Base-by-base conservation (phyloP, 177 flowering plant species). In the Vitis hybrid region DNA sequence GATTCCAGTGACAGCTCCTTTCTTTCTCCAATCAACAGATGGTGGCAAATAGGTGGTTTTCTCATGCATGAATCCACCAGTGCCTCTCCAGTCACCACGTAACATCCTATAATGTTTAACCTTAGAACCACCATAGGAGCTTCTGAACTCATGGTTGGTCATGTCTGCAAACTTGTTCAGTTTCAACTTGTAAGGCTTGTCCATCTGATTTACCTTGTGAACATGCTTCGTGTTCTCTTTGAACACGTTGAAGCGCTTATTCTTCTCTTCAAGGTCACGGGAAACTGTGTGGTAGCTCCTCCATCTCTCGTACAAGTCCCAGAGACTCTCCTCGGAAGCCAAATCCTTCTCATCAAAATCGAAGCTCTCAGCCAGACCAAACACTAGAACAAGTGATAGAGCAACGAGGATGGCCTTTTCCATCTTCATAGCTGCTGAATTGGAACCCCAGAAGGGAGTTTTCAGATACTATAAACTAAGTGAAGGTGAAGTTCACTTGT, bases 291-390 rank as follows among this genome's bases (percentile, higher is more conserved):
- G 87, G 70, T 84, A 82, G 78, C 84, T 81, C 63, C 86, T 75
- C 90, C 90, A 87, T 54, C 84, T 71, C 71, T 87, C 85, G 50
- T 84, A 88, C 69, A 88, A 73, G 65, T 78, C 81, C 86, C 85
- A 86, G 2, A 86, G 71, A 28, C 81, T 79, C 64, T 82, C 87
- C 10, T 85, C 89, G 1, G 86, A 77, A 0, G 68, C 84, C 66
- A 87, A 54, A 65, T 84, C 91, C 28, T 71, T 76, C 61, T 85
- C 89, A 0, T 77, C 69, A 82, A 76, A 70, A 19, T 86, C 87
- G 0, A 85, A 74, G 71, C 87, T 65, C 69, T 76, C 67, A 0
- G 70, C 81, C 20, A 76, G 3, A 1, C 75, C 75, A 2, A 73
- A 9, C 63, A 83, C 54, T 59, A 81, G 59, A 62, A 76, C 78